Evolutionary conservation across 345 rosid species (phyloP), one percentile per base, ranked within the genome.

Genomic region (Pelargonium nanum): DNA sequence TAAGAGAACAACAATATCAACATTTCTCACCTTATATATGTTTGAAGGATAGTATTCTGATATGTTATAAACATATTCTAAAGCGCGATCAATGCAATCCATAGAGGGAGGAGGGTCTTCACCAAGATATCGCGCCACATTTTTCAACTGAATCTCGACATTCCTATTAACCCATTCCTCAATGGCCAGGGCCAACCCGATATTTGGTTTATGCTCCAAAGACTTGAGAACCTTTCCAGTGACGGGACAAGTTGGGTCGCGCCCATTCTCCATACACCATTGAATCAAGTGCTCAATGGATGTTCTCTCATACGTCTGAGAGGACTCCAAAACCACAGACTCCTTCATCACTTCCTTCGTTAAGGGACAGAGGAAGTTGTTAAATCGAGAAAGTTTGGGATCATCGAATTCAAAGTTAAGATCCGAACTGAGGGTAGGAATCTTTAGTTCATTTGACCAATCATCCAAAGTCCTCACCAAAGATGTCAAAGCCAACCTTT

Each of bases 341-440:
- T 76, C 80, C 70, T 66, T 76, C 83, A 71, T 76, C 20, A 68
- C 74, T n/a, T 79, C 74, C 59, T 76, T 79, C 1, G 80, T 79
- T 67, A 76, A 64, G 8, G 83, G 83, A 57, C 83, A 76, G 24
- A 72, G 55, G 17, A 77, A 77, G 40, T 61, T 77, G 69, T 68
- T 77, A 51, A 70, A 72, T 3, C 80, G 74, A 25, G 63, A 59
- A 63, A 78, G 58, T 68, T 70, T 64, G 2, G 71, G 65, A 20
- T 73, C 75, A 9, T 75, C 83, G n/a, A n/a, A n/a, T 60, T 72
- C 77, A 19, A 61, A 56, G 53, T 69, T 67, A 10, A 55, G 34
- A 53, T 57, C 72, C 53, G 44, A 24, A 24, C 58, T 55, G 26
- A 60, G 53, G 0, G 65, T 56, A 23, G 48, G 55, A 20, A 54